A percentile compares a stretch with the other conserved stretches of the same genome.
phyloP scores from a whole-genome alignment of 2,329 filamentous ascomycete species.

The Alternaria ethzedia region DNA sequence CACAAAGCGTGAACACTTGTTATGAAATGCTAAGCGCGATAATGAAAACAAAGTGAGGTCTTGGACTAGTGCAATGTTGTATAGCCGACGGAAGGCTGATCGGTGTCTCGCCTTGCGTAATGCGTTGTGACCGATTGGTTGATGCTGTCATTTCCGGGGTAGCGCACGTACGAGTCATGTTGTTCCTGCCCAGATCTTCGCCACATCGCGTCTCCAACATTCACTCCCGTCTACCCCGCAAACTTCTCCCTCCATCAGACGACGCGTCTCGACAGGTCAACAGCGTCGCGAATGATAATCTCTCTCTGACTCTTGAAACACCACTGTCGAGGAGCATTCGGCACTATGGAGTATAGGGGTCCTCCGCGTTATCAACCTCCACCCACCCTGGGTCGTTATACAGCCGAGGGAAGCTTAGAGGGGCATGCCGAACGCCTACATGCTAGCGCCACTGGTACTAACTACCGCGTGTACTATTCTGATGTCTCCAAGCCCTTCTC shows the following conservation, averaged over 20 bases:
- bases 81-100: not conserved
- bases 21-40: not conserved
- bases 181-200: not conserved
- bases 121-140: not conserved
- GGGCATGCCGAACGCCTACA: not conserved
- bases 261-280: not conserved
- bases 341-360: not conserved
- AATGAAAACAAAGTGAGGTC: not conserved
- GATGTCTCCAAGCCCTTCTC: not conserved
- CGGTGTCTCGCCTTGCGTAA: not conserved
- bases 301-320: not conserved
- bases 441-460: not conserved
- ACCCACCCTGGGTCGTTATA: not conserved
- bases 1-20: not conserved
- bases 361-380: not conserved
- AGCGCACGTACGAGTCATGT: not conserved
- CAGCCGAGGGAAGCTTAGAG: not conserved
- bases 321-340: not conserved
- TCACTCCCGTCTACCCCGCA: slow-evolving; percentile 1
- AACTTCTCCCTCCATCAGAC: not conserved
- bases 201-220: not conserved
- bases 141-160: not conserved
- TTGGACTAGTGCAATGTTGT: not conserved
- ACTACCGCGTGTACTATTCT: not conserved
- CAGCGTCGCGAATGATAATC: not conserved